These are phyloP conservation scores for Flueggea neowawraea DNA, from an alignment of 441 rosid genomes.

Conservation along the genomic window DNA sequence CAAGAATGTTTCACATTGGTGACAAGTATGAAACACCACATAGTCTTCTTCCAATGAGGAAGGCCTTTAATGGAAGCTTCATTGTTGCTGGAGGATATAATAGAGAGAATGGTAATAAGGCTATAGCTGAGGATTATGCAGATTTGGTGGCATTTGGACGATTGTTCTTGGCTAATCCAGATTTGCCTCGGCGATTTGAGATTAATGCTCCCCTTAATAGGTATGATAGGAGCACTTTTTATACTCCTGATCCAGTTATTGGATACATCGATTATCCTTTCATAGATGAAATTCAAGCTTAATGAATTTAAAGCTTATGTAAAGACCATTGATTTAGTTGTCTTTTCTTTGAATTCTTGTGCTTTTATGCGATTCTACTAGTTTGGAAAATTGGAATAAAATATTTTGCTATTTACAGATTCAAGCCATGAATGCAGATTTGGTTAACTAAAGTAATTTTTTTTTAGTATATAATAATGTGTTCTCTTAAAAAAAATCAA, in stretches of 20 bases:
- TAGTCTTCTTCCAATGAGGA: slow-evolving; percentile 22
- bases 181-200: slow-evolving; percentile 24
- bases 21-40: background rate
- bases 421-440: too few species aligned
- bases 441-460: too few species aligned
- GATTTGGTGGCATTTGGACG: slow-evolving; percentile 32
- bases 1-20: slow-evolving; percentile 17
- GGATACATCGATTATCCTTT: slow-evolving; percentile 21
- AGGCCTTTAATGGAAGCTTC: slow-evolving; percentile 33
- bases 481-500: too few species aligned
- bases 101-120: slow-evolving; percentile 26
- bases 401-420: too few species aligned
- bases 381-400: too few species aligned
- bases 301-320: too few species aligned
- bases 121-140: slow-evolving; percentile 13
- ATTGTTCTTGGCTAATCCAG: slow-evolving; percentile 32
- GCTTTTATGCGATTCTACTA: too few species aligned
- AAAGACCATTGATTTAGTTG: too few species aligned
- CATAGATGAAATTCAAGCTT: too few species aligned
- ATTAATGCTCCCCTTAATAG: slow-evolving; percentile 13
- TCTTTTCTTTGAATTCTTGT: too few species aligned
- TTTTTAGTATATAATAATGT: too few species aligned
- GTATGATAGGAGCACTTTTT: slow-evolving; percentile 13
- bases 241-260: slow-evolving; percentile 9
- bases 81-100: slow-evolving; percentile 32